Conservation (phyloP, 83 land plant genomes). For the Picea abies region DNA sequence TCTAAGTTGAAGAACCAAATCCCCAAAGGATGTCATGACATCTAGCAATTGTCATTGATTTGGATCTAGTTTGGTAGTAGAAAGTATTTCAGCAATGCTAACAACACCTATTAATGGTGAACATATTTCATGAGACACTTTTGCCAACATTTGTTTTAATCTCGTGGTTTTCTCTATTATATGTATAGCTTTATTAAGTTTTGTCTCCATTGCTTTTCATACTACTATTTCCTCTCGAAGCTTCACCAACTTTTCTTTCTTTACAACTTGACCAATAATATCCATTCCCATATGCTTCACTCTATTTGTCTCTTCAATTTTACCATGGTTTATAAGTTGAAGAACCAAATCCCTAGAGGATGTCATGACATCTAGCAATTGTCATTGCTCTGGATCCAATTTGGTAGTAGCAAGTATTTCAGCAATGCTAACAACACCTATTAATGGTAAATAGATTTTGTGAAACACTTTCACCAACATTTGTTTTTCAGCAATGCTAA, state of each 20-base stretch:
- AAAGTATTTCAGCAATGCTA: too few species aligned
- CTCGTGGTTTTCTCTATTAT: conserved; percentile 93
- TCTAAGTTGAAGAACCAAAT: too few species aligned
- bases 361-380: too few species aligned
- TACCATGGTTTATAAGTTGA: conserved; percentile 20
- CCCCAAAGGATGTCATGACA: too few species aligned
- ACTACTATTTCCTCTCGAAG: conserved; percentile 91
- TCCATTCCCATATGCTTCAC: conserved; percentile 86
- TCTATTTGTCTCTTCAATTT: conserved; percentile 70
- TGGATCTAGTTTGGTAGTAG: too few species aligned
- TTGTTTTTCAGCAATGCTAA: conserved; percentile 29
- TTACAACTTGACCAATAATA: conserved; percentile 33
- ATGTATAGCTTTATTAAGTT: conserved; percentile 80
- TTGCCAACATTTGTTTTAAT: conserved; percentile 84
- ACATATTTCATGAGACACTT: conserved; percentile 93
- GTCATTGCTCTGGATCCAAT: too few species aligned
- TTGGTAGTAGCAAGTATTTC: too few species aligned
- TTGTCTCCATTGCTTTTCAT: conserved; percentile 87
- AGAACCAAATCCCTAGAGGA: too few species aligned
- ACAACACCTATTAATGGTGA: conserved; percentile 75
- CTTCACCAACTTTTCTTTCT: conserved; percentile 82
- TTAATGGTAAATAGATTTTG: conserved; percentile 85
- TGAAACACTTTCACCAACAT: conserved; percentile 93
- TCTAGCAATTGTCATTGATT: too few species aligned
- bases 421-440: conserved; percentile 37